Base-by-base conservation (phyloP, 139 green algal species). In the Micractinium conductrix region DNA sequence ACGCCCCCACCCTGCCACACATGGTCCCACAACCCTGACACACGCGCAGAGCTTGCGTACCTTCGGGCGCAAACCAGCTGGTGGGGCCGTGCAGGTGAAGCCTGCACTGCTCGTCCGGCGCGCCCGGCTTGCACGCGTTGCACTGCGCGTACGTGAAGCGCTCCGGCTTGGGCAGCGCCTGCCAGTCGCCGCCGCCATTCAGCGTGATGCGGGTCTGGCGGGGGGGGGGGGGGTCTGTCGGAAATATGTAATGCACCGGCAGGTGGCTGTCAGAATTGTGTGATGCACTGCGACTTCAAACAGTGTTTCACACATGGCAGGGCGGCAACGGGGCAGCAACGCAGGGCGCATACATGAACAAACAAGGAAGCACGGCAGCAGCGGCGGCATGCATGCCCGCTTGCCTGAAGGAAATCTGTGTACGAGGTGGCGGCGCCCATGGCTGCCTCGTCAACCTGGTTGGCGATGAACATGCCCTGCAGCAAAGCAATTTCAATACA, bases 391-490 rank as follows among this genome's bases (percentile, higher is more conserved):
- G n/a, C n/a, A n/a, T n/a, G n/a, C n/a, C n/a, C n/a, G n/a, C n/a
- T 68, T 24, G 55, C 75, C 75, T 84, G 40, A 40, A 75, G 53
- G 55, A 75, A 73, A 33, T 81, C n/a, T 22, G 48, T 79, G 48
- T 69, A 80, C n/a, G 7, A 40, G 21, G 37, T 33, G 53, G 38
- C 21, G 53, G 79, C 79, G 16, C 74, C 74, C 30, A 90, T 80
- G 45, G 85, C 79, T 9, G 87, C 75, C 28, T 63, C 48, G 40
- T 87, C 85, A 71, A 96, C 81, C 85, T 93, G 91, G 86, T 98
- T 98, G 83, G 95, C 94, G 38, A 98, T 91, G 89, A 93, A 98
- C 62, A 96, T 89, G 33, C 96, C 93, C 90, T 95, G 87, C 58
- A 22, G n/a, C 19, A 10, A 45, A n/a, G n/a, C n/a, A n/a, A n/a